Conservation (phyloP, 148 eudicot species). For the Chenopodium berlandieri region DNA sequence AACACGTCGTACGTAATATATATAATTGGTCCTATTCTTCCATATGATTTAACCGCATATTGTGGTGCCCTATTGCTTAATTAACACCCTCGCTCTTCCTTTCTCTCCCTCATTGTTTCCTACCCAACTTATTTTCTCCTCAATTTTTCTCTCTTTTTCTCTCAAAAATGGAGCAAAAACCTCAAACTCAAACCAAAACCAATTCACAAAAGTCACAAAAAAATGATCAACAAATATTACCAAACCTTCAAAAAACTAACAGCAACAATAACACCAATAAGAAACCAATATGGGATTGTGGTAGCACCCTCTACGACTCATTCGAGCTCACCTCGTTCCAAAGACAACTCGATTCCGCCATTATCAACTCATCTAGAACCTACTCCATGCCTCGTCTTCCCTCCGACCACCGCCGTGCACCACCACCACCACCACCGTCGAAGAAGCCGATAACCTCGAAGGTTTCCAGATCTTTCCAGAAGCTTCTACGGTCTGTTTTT, state of each 20-base stretch:
- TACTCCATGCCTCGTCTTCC: slow-evolving; percentile 84
- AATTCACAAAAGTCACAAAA: background rate
- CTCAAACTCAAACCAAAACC: background rate
- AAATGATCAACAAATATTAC: background rate
- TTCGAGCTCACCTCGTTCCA: slow-evolving; percentile 67
- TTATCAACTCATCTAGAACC: slow-evolving; percentile 47
- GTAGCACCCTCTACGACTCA: slow-evolving; percentile 83
- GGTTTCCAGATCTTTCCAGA: slow-evolving; percentile 58
- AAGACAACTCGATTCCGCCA: slow-evolving; percentile 70
- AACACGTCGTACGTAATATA: background rate
- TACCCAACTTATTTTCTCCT: background rate
- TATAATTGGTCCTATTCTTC: background rate
- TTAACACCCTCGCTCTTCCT: background rate
- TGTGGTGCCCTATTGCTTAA: slow-evolving; percentile 17
- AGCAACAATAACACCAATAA: background rate
- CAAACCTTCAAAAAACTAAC: background rate
- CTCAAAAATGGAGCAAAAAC: slow-evolving; percentile 18
- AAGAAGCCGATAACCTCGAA: slow-evolving; percentile 37
- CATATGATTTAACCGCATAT: slow-evolving; percentile 7
- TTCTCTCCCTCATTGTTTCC: background rate
- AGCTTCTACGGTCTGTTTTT: slow-evolving; percentile 63
- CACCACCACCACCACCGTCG: slow-evolving; percentile 23
- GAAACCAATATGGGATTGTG: slow-evolving; percentile 70
- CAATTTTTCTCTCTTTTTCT: background rate
- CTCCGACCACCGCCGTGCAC: slow-evolving; percentile 30